Evolutionary conservation across 306 rosid genomes (phyloP).

Genomic region (Alnus glutinosa): DNA sequence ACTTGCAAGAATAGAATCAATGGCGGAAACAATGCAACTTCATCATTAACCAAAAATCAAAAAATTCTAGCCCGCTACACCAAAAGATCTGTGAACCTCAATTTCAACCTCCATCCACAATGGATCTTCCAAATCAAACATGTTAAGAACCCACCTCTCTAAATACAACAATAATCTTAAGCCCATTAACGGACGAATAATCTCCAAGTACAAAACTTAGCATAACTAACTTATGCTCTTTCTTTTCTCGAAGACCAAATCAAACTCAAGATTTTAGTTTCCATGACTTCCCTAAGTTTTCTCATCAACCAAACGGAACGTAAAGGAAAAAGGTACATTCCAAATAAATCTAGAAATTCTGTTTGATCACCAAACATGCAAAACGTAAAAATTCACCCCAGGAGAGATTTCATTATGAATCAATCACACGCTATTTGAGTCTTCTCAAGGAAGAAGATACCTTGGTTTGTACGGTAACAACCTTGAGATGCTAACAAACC

Average conservation of each 20-base stretch:
- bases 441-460: not conserved
- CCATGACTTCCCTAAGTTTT: not conserved
- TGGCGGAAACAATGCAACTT: not conserved
- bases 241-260: not conserved
- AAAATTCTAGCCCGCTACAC: not conserved
- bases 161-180: not conserved
- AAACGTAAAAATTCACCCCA: not conserved
- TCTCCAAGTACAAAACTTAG: no score
- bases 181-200: no score
- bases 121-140: not conserved
- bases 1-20: not conserved
- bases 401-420: no score
- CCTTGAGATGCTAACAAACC: conserved; percentile 8
- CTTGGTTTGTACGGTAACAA: not conserved
- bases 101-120: not conserved
- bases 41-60: not conserved
- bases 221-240: not conserved
- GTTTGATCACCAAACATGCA: not conserved
- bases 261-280: not conserved
- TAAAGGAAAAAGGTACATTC: not conserved
- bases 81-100: not conserved
- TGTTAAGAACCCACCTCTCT: not conserved
- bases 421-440: not conserved
- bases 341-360: not conserved
- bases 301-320: not conserved